Base-by-base conservation (phyloP, 2,329 filamentous ascomycete species). In the Arthrinium puccinioides region DNA sequence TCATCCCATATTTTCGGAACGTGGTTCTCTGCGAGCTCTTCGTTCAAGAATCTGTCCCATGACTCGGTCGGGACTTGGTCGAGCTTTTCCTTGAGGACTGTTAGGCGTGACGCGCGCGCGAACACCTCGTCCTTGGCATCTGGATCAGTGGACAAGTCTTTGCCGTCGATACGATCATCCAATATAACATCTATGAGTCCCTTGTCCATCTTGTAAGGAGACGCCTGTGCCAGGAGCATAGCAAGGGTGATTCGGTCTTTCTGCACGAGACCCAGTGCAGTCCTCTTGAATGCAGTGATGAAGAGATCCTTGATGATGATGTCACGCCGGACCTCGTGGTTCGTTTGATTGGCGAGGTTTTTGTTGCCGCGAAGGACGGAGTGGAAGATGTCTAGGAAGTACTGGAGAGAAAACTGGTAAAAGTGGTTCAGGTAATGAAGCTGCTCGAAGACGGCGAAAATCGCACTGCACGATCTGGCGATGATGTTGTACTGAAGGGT, bases 401-500 rank as follows among this genome's bases (percentile, higher is more conserved):
- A 98, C 61, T 96, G 89, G 42, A 98, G 74, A 25, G 92, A 98
- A 72, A 98, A 98, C 59, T 97, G 94, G 63, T 98, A 98, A 66
- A 97, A 97, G 69, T 97, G 92, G 61, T 98, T 96, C 59, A 98
- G 82, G 57, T 96, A 94, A 62, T 97, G 90, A 40, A 98, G 76
- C 61, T 98, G 90, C 65, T 98, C 94, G 43, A 98, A 71, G 11
- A 98, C 86, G 21, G 94, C 88, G 59, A 97, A 98, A 28, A 98
- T 90, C 38, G 92, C 89, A 65, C 90, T 96, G 74, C 92, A 98
- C 28, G 92, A 90, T 52, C 82, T 79, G 39, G 92, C 92, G 62
- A 98, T 88, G 47, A 94, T 80, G 56, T 84, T 85, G 72, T 98
- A 98, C 61, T 95, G 84, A 49, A 84, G 78, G 26, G 94, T 98